These are phyloP conservation scores for Quercus agrifolia DNA, from an alignment of 306 rosid species.

Conservation along the genomic window DNA sequence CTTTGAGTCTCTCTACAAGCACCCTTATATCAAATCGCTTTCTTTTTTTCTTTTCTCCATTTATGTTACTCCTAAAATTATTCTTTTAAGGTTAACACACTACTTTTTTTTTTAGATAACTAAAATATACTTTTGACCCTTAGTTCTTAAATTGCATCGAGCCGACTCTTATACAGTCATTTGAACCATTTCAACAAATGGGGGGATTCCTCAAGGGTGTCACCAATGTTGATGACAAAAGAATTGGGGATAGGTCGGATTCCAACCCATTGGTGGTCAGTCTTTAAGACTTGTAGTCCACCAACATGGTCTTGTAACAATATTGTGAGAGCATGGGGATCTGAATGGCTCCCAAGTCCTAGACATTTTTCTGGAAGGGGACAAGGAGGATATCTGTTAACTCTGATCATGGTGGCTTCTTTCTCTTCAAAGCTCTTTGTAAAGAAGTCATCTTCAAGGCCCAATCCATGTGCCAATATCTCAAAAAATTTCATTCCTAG, in stretches of 20 bases:
- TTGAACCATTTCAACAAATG: too few species aligned
- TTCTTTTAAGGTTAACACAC: too few species aligned
- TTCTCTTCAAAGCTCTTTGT: background rate
- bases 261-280: background rate
- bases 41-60: too few species aligned
- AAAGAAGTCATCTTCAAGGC: background rate
- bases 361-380: background rate
- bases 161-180: too few species aligned
- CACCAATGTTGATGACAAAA: conserved; percentile 2
- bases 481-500: background rate
- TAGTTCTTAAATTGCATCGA: too few species aligned
- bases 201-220: background rate
- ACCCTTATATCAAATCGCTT: too few species aligned
- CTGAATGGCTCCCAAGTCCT: conserved; percentile 3
- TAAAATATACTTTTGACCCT: too few species aligned
- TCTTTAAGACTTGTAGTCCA: background rate
- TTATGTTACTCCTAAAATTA: too few species aligned
- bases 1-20: too few species aligned
- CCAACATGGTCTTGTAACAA: background rate
- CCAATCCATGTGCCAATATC: background rate
- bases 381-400: background rate
- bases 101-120: too few species aligned
- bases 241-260: background rate
- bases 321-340: background rate
- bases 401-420: background rate